These are phyloP conservation scores for Xylaria sp. DNA, from an alignment of 2,329 filamentous ascomycete species.

Conservation along the genomic window DNA sequence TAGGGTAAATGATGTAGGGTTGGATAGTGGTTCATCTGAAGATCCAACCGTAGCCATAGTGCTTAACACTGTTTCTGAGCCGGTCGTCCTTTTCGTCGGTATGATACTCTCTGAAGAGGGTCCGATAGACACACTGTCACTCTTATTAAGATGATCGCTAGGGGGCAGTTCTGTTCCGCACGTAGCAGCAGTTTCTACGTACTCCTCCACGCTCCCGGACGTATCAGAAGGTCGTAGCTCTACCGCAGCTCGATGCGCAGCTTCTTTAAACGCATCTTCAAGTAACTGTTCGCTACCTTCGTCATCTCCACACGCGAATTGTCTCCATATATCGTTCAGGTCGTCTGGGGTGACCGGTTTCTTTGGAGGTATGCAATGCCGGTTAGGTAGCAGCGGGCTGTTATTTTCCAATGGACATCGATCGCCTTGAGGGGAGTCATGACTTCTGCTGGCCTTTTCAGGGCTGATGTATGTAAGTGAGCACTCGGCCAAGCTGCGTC, in stretches of 20 bases:
- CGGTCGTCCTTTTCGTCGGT: constrained; percentile 36
- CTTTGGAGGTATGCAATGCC: constrained; percentile 7
- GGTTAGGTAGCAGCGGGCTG: constrained; percentile 1
- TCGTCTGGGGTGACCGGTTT: constrained; percentile 19
- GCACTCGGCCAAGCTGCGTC: not conserved
- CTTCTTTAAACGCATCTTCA: constrained; percentile 43
- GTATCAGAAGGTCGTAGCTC: constrained; percentile 44
- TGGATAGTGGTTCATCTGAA: constrained; percentile 21
- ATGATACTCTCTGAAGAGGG: constrained; percentile 38
- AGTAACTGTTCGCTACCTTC: constrained; percentile 43
- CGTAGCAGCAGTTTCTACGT: constrained; percentile 31
- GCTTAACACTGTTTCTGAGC: constrained; percentile 35
- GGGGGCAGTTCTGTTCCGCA: constrained; percentile 27
- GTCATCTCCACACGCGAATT: constrained; percentile 45
- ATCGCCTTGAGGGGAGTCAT: not conserved
- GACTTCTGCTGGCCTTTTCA: not conserved
- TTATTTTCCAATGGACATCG: not conserved
- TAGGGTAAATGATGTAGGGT: constrained; percentile 39
- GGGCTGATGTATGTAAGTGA: not conserved
- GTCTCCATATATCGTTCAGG: constrained; percentile 47
- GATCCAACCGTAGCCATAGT: constrained; percentile 41
- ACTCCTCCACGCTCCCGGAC: constrained; percentile 23
- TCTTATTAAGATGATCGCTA: not conserved
- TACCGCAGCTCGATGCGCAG: constrained; percentile 43
- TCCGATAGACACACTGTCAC: constrained; percentile 7